Evolutionary conservation across 306 rosid species (phyloP).

Genomic region (Alnus rubra): DNA sequence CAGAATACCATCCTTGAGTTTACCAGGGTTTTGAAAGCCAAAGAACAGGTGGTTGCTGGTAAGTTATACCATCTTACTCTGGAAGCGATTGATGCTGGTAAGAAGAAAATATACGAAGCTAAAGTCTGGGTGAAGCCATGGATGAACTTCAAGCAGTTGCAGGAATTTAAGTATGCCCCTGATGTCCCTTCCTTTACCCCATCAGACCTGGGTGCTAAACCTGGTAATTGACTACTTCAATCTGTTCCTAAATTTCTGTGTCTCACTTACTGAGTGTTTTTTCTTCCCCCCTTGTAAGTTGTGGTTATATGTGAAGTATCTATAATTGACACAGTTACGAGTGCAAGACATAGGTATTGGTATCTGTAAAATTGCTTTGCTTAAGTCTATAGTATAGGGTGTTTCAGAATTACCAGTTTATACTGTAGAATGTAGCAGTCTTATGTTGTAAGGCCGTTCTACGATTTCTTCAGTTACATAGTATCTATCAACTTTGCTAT

Average conservation of each 20-base stretch:
- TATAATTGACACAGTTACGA: neutral
- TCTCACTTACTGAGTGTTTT: neutral
- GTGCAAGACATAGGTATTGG: neutral
- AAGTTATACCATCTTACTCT: slow-evolving; percentile 46
- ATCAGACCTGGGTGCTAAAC: slow-evolving; percentile 34
- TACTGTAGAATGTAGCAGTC: neutral
- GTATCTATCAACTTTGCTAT: neutral
- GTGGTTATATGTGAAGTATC: neutral
- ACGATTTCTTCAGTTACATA: neutral
- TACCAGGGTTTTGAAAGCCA: slow-evolving; percentile 46
- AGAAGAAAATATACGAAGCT: slow-evolving; percentile 49
- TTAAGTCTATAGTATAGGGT: neutral
- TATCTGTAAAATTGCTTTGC: neutral
- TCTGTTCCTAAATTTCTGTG: neutral
- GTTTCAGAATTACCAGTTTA: neutral
- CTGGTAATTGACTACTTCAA: slow-evolving; percentile 36
- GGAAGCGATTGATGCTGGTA: slow-evolving; percentile 54
- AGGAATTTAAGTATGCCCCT: slow-evolving; percentile 44
- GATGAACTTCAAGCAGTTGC: slow-evolving; percentile 55
- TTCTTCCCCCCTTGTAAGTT: neutral
- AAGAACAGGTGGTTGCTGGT: slow-evolving; percentile 57
- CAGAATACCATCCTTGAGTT: slow-evolving; percentile 55
- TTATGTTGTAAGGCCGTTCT: neutral
- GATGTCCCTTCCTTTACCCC: slow-evolving; percentile 28
- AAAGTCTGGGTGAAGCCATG: slow-evolving; percentile 67